These are phyloP conservation scores for Mortierella sp. DNA, from an alignment of 371 early-diverging fungal genomes.

Conservation along the genomic window DNA sequence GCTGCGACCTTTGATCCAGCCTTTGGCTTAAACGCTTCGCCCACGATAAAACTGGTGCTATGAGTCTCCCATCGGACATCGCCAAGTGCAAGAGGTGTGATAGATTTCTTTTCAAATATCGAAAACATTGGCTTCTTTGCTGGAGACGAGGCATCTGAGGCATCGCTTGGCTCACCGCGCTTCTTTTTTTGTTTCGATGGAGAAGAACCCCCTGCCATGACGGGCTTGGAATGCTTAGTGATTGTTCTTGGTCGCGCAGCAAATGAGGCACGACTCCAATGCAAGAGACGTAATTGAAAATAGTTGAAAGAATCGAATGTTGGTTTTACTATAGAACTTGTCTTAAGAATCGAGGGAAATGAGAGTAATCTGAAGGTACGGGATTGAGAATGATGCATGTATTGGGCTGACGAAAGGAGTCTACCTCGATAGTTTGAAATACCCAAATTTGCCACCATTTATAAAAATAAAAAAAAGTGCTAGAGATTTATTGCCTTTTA, in stretches of 20 bases:
- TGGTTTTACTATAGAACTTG: not conserved
- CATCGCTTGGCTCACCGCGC: not conserved
- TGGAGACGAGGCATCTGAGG: not conserved
- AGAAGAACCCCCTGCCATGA: not conserved
- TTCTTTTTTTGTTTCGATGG: not conserved
- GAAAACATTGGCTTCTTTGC: slow-evolving; percentile 52
- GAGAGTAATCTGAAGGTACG: too few species aligned
- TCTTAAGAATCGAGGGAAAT: too few species aligned
- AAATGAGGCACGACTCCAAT: not conserved
- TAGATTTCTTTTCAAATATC: slow-evolving; percentile 40
- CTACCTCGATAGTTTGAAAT: too few species aligned
- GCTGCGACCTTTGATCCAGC: slow-evolving; percentile 73
- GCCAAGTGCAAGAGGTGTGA: slow-evolving; percentile 6
- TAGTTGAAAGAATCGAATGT: not conserved
- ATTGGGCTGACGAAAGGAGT: too few species aligned
- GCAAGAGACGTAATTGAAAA: not conserved
- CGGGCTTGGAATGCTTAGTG: not conserved
- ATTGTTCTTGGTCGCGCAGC: not conserved
- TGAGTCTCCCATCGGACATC: slow-evolving; percentile 37
- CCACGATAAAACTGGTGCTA: slow-evolving; percentile 50
- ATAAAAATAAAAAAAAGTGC: not conserved
- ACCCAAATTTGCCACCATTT: slow-evolving; percentile 1
- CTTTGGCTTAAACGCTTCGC: slow-evolving; percentile 44
- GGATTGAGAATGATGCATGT: too few species aligned
- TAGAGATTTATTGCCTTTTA: not conserved